Percentiles rank a stretch among this genome's conserved stretches.
Conservation (phyloP, 1,139 yeast species). For the Blastobotrys capitulatus region DNA sequence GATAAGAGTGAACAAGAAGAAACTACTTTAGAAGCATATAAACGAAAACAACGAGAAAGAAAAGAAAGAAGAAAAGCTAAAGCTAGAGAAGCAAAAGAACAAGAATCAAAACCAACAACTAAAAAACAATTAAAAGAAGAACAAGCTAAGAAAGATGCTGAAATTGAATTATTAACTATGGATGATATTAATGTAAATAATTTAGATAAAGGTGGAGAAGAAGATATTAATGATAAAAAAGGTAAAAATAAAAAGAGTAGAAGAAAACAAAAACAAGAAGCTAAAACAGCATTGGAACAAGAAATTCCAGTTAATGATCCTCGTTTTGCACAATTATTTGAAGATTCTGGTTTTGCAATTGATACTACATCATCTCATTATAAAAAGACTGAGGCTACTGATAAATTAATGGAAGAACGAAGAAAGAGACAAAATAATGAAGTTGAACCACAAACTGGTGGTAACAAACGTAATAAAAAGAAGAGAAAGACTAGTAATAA, state of each 20-base stretch:
- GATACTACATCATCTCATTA: conserved; percentile 78
- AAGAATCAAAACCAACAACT: conserved; percentile 37
- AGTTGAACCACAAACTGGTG: conserved; percentile 4
- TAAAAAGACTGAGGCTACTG: conserved; percentile 84
- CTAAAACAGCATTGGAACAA: conserved; percentile 41
- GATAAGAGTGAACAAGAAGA: conserved; percentile 41
- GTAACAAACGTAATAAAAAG: conserved; percentile 13
- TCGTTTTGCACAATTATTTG: conserved; percentile 83
- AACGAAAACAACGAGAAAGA: conserved; percentile 89
- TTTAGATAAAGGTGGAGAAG: neutral
- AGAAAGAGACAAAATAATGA: conserved; percentile 42
- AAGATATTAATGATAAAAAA: conserved; percentile 41
- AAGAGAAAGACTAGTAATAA: conserved; percentile 15
- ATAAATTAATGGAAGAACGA: conserved; percentile 69
- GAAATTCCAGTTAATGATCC: conserved; percentile 74
- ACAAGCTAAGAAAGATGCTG: conserved; percentile 48
- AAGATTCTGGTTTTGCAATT: conserved; percentile 84
- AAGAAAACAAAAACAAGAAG: conserved; percentile 53
- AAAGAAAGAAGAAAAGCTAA: conserved; percentile 74
- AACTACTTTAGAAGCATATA: conserved; percentile 73
- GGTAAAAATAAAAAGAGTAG: conserved; percentile 66
- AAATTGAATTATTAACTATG: conserved; percentile 67
- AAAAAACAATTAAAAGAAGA: conserved; percentile 33
- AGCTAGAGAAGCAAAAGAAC: conserved; percentile 38
- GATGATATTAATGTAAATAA: conserved; percentile 41